Evolutionary conservation across 2,329 filamentous ascomycete genomes (phyloP).

Genomic region (Elsinoe fawcettii): DNA sequence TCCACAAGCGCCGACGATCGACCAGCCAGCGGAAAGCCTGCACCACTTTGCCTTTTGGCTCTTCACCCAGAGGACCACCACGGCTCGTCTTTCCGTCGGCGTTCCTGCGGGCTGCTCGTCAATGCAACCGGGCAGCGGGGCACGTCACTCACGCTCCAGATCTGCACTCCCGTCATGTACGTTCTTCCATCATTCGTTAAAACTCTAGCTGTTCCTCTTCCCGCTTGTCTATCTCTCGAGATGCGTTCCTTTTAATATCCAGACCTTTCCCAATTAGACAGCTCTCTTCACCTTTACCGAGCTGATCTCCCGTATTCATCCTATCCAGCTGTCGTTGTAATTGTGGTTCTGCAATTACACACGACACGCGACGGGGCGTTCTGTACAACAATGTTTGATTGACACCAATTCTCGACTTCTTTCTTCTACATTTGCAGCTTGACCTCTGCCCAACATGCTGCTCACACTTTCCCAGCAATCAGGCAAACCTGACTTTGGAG

Average conservation of each 20-base stretch:
- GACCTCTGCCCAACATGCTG: conserved; percentile 33
- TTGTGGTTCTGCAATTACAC: not conserved
- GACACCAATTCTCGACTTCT: conserved; percentile 4
- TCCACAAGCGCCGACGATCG: conserved; percentile 15
- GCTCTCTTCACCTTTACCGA: conserved; percentile 3
- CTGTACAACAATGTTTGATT: conserved; percentile 11
- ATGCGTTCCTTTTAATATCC: conserved; percentile 9
- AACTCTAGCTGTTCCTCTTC: conserved; percentile 13
- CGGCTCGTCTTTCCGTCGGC: conserved; percentile 14
- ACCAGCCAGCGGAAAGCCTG: conserved; percentile 9
- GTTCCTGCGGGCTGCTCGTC: conserved; percentile 10
- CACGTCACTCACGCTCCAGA: conserved; percentile 14
- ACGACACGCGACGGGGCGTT: conserved; percentile 8
- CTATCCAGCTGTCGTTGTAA: not conserved
- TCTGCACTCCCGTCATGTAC: conserved; percentile 16
- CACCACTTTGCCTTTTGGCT: not conserved
- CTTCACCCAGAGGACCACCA: not conserved
- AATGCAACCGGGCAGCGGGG: conserved; percentile 16
- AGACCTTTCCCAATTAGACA: conserved; percentile 2
- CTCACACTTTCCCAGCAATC: conserved; percentile 43
- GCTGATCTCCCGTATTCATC: conserved; percentile 6
- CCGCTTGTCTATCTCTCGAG: conserved; percentile 11
- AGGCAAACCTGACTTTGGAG: conserved; percentile 40
- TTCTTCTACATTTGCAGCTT: conserved; percentile 3
- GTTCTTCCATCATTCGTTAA: conserved; percentile 11